Evolutionary conservation across 371 early-diverging fungal genomes (phyloP).

Genomic region (Lichtheimia ornata): DNA sequence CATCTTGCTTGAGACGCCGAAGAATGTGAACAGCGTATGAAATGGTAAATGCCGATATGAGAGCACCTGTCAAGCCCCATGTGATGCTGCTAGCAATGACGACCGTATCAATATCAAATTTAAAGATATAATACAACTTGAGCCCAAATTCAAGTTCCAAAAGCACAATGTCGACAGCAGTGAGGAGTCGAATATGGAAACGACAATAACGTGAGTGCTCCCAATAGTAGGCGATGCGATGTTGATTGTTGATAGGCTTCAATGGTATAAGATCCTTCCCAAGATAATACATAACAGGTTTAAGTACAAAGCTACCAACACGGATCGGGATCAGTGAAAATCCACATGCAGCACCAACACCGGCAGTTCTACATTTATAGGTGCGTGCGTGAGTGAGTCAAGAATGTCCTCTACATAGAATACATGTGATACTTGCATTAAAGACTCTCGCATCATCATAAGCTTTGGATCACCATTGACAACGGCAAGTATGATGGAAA

Average conservation of each 20-base stretch:
- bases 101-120: constrained; percentile 40
- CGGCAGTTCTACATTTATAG: constrained; percentile 25
- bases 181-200: constrained; percentile 34
- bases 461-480: constrained; percentile 49
- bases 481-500: constrained; percentile 47
- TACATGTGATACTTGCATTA: constrained; percentile 35
- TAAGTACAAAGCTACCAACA: constrained; percentile 34
- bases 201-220: constrained; percentile 26
- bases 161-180: constrained; percentile 34
- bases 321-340: constrained; percentile 37
- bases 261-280: constrained; percentile 35
- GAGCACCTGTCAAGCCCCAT: constrained; percentile 28
- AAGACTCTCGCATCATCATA: constrained; percentile 49
- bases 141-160: constrained; percentile 45
- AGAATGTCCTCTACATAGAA: background rate
- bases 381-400: background rate
- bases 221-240: constrained; percentile 40
- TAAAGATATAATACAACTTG: constrained; percentile 41
- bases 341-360: constrained; percentile 31
- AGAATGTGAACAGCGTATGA: constrained; percentile 29
- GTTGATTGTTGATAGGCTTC: constrained; percentile 23
- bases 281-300: constrained; percentile 42
- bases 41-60: constrained; percentile 28
- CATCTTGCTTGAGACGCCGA: constrained; percentile 24
- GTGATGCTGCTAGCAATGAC: constrained; percentile 39